A percentile compares a stretch with the other conserved stretches of the same genome.
Conservation (phyloP, 352 stramenopile genomes). For the Globisporangium apiculatum region DNA sequence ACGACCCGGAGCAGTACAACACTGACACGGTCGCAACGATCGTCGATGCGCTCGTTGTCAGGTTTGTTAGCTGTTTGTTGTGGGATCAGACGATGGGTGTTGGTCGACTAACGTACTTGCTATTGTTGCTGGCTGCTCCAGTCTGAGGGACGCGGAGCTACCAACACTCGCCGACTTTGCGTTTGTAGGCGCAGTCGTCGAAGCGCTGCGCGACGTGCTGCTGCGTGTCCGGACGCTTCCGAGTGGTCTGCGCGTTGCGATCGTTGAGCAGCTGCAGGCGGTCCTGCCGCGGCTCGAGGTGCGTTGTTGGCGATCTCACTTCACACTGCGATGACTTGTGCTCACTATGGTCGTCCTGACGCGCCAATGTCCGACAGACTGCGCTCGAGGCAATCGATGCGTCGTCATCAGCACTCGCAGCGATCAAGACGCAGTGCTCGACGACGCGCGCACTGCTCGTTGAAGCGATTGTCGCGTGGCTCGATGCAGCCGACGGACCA, state of each 20-base stretch:
- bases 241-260: slow-evolving; percentile 17
- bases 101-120: too few species aligned
- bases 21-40: slow-evolving; percentile 13
- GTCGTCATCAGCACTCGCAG: slow-evolving; percentile 21
- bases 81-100: too few species aligned
- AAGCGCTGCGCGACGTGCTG: slow-evolving; percentile 49
- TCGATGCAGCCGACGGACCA: slow-evolving; percentile 34
- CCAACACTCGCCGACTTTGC: slow-evolving; percentile 41
- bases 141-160: slow-evolving; percentile 31
- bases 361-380: slow-evolving; percentile 5
- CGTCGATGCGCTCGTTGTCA: slow-evolving; percentile 12
- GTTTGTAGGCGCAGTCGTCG: slow-evolving; percentile 37
- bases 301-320: background rate
- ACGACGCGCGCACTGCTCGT: slow-evolving; percentile 51
- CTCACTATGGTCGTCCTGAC: background rate
- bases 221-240: slow-evolving; percentile 29
- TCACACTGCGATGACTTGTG: background rate
- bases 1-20: slow-evolving; percentile 11
- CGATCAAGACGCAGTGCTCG: slow-evolving; percentile 47
- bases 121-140: slow-evolving; percentile 5
- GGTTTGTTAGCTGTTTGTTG: slow-evolving; percentile 3
- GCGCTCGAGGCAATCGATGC: slow-evolving; percentile 25
- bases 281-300: slow-evolving; percentile 66
- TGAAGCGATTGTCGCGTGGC: slow-evolving; percentile 57
- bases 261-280: slow-evolving; percentile 28